phyloP scores from a whole-genome alignment of 78 protist genomes.

The Isochrysis galbana region DNA sequence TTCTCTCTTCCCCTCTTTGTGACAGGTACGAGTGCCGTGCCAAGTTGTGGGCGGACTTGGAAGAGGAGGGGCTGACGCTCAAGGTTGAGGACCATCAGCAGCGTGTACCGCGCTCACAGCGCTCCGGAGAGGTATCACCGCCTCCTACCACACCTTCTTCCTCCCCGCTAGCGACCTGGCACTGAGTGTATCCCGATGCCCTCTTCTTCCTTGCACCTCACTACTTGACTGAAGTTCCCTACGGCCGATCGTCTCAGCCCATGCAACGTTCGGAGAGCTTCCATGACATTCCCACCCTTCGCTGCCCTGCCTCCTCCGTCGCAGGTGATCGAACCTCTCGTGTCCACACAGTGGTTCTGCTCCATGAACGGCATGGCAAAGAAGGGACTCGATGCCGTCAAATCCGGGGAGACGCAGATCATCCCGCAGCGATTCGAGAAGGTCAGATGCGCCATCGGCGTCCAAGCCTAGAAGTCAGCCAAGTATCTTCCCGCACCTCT shows the following conservation, averaged over 20 bases:
- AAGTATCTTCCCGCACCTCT: no score
- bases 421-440: constrained; percentile 41
- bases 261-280: no score
- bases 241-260: no score
- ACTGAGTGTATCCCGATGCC: no score
- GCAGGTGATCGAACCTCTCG: constrained; percentile 63
- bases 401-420: neutral
- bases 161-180: no score
- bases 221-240: no score
- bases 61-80: constrained; percentile 5
- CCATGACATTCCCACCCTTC: no score
- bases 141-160: no score
- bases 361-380: constrained; percentile 30
- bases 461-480: no score
- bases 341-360: constrained; percentile 70
- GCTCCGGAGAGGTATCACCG: constrained; percentile 60
- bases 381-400: neutral
- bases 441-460: constrained; percentile 9
- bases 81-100: constrained; percentile 13
- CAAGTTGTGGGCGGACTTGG: constrained; percentile 44
- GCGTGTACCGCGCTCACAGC: constrained; percentile 46
- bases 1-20: no score
- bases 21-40: constrained; percentile 39
- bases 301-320: no score
- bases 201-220: no score